These are phyloP conservation scores for Viridothelium virens DNA, from an alignment of 495 filamentous ascomycete genomes.

Conservation along the genomic window DNA sequence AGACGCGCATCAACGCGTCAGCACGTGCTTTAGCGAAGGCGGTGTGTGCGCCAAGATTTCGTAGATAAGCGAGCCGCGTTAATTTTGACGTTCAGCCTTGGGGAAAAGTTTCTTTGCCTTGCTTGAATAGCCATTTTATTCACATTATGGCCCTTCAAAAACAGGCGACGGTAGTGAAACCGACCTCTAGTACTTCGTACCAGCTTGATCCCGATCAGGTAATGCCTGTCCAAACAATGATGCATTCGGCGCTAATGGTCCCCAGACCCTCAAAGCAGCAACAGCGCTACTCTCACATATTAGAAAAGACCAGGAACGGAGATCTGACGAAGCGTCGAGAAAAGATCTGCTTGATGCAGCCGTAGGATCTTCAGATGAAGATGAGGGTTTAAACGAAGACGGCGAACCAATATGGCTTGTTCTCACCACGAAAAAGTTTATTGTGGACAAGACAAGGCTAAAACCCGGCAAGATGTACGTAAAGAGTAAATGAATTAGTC, in stretches of 20 bases:
- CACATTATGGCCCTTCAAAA: neutral
- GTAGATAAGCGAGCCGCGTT: constrained; percentile 8
- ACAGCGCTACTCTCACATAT: constrained; percentile 75
- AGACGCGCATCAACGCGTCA: neutral
- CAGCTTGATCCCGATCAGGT: constrained; percentile 61
- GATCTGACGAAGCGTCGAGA: constrained; percentile 47
- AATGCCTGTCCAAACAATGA: constrained; percentile 16
- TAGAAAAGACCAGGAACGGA: constrained; percentile 50
- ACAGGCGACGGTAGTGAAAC: neutral
- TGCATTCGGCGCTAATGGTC: neutral
- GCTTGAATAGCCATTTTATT: neutral
- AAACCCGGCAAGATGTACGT: constrained; percentile 64
- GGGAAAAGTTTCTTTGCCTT: neutral
- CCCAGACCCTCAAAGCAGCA: constrained; percentile 67
- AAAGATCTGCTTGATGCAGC: constrained; percentile 34
- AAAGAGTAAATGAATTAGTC: constrained; percentile 33
- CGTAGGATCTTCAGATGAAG: constrained; percentile 48
- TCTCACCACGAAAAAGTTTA: constrained; percentile 83
- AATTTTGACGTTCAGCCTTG: constrained; percentile 6
- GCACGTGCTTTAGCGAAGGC: constrained; percentile 5
- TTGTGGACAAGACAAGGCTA: constrained; percentile 63
- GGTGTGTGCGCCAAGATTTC: neutral
- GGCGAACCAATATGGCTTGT: constrained; percentile 69
- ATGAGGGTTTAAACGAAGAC: constrained; percentile 47
- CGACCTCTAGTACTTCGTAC: constrained; percentile 44